phyloP scores from a whole-genome alignment of 495 filamentous ascomycete species.

The Penicillium soppii region DNA sequence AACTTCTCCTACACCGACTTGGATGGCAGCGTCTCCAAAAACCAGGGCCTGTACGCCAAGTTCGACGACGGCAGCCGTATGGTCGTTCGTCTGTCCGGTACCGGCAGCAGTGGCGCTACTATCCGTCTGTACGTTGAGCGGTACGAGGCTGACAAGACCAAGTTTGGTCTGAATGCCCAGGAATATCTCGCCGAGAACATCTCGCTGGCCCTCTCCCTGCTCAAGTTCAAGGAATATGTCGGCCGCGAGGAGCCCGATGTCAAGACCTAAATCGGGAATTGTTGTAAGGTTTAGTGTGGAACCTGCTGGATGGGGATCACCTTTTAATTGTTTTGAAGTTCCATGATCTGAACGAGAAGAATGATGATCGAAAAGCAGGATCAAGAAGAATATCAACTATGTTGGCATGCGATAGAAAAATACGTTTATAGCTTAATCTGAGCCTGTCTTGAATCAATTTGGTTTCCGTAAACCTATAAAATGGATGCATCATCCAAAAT shows the following conservation, averaged over 20 bases:
- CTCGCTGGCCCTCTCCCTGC: slow-evolving; percentile 72
- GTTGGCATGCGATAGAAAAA: slow-evolving; percentile 6
- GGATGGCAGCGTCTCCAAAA: slow-evolving; percentile 90
- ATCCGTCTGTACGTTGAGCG: slow-evolving; percentile 96
- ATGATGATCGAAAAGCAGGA: slow-evolving; percentile 20
- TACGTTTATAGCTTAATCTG: neutral
- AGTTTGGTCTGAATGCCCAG: slow-evolving; percentile 76
- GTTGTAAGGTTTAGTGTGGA: slow-evolving; percentile 11
- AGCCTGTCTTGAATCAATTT: neutral
- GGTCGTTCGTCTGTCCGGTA: slow-evolving; percentile 90
- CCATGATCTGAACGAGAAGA: slow-evolving; percentile 8
- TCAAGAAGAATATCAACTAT: slow-evolving; percentile 3
- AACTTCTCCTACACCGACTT: slow-evolving; percentile 98
- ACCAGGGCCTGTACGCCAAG: slow-evolving; percentile 93
- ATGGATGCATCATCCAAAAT: neutral
- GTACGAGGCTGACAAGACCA: slow-evolving; percentile 73
- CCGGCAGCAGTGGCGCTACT: slow-evolving; percentile 90
- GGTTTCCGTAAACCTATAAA: neutral
- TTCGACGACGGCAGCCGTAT: slow-evolving; percentile 95
- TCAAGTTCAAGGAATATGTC: slow-evolving; percentile 88
- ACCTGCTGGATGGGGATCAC: slow-evolving; percentile 33
- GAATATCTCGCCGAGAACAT: slow-evolving; percentile 93
- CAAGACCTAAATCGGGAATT: slow-evolving; percentile 65
- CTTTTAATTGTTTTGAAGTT: slow-evolving; percentile 12
- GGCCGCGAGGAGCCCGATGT: slow-evolving; percentile 92